Conservation (phyloP, 345 rosid genomes). For the Tarenaya hassleriana region DNA sequence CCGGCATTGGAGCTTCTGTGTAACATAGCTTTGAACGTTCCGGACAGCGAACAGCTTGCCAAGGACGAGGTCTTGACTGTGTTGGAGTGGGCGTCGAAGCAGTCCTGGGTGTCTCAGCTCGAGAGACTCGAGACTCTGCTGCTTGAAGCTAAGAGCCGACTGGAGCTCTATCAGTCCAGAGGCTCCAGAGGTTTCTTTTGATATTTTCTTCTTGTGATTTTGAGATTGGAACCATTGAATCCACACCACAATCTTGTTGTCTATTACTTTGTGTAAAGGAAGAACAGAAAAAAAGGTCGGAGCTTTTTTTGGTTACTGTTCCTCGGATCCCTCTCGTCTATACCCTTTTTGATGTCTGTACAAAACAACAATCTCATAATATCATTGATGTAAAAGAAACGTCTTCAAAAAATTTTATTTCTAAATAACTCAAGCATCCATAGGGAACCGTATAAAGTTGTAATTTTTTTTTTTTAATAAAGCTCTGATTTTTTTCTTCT, state of each 20-base stretch:
- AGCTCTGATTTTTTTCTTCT: too few species aligned
- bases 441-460: too few species aligned
- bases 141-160: conserved; percentile 61
- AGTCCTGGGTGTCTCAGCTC: conserved; percentile 48
- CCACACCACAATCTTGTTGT: conserved; percentile 13
- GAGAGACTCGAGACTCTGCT: conserved; percentile 45
- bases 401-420: background rate
- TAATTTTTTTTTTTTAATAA: too few species aligned
- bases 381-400: conserved; percentile 1
- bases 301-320: conserved; percentile 20
- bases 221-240: background rate
- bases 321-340: background rate
- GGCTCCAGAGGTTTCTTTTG: conserved; percentile 65
- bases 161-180: conserved; percentile 88
- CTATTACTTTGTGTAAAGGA: conserved; percentile 21
- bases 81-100: conserved; percentile 89
- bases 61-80: conserved; percentile 71
- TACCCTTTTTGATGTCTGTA: conserved; percentile 3
- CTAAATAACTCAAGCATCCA: too few species aligned
- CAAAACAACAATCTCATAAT: conserved; percentile 18
- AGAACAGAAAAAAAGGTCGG: conserved; percentile 20
- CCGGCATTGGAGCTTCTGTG: conserved; percentile 49
- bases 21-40: conserved; percentile 59
- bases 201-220: conserved; percentile 23
- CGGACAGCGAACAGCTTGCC: conserved; percentile 83